Base-by-base conservation (phyloP, 1,284 basidiomycete genomes). In the Austroboletus rostrupii region DNA sequence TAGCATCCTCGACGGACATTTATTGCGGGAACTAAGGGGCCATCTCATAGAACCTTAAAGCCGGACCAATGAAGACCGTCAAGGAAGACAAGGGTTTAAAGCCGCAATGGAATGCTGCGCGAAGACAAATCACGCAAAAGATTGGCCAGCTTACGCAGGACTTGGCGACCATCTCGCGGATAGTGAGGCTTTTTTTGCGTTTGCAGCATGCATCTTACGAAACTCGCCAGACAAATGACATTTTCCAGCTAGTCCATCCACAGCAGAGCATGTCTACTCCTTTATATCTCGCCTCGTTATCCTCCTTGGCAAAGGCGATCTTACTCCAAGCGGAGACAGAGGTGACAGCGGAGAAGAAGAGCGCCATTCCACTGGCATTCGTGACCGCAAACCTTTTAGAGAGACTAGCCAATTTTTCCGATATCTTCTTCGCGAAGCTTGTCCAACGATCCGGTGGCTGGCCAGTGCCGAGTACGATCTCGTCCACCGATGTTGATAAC, bases 271-370 rank as follows among this genome's bases (percentile, higher is more conserved):
- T 70, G 56, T 72, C 69, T 20, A 68, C 62, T 56, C 64, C 68
- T 10, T 72, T 85, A 12, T 96, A 95, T 68, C 70, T 77, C 43
- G 91, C 92, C 57, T 78, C 89, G 16, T 79, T 96, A 21, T 95
- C 91, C 21, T 90, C 94, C 19, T 78, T 97, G 20, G 76, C 91
- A 47, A 99, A 98, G 65, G 78, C 85, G 33, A 83, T 99, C 51
- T 82, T 98, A 40, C 79, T 90, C 32, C 97, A 98, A 74, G 94
- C 95, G 8, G 94, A 97, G 71, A 89, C 87, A 1, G 96, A 99
- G 69, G 92, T 97, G 7, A 84, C 90, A 2, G 93, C 92, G 3
- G 91, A 95, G 68, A 85, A 90, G 58, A 82, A 84, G 33, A 88
- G 87, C 10, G 94, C 93, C 0, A 78, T 80, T 41, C 95, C 96